Evolutionary conservation across 2,329 filamentous ascomycete genomes (phyloP).

Genomic region (Colletotrichum lentis): DNA sequence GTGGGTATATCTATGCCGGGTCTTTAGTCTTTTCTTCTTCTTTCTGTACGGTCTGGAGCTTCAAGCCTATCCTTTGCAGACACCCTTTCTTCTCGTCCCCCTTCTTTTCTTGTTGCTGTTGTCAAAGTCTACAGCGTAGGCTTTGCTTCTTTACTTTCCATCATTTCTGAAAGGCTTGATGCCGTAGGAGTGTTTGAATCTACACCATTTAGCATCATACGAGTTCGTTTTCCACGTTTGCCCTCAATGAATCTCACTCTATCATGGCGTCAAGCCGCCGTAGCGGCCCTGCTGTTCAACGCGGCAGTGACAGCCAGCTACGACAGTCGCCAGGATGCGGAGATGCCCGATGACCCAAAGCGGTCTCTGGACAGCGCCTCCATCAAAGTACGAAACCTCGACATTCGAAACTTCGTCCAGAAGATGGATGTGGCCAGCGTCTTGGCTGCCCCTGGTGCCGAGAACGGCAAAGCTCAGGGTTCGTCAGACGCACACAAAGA

Average conservation of each 20-base stretch:
- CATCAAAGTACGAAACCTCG: background rate
- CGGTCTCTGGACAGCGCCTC: constrained; percentile 22
- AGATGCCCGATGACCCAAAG: constrained; percentile 21
- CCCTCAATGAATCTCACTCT: constrained; percentile 11
- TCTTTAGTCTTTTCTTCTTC: constrained; percentile 12
- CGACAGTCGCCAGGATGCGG: constrained; percentile 8
- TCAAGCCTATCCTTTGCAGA: background rate
- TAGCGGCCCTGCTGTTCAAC: constrained; percentile 33
- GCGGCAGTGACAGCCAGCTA: constrained; percentile 27
- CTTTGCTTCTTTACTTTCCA: constrained; percentile 2
- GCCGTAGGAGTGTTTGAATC: constrained; percentile 8
- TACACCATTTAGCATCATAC: no score
- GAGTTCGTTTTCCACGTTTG: background rate
- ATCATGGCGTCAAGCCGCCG: constrained; percentile 29
- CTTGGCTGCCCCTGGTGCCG: constrained; percentile 10
- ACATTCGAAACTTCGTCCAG: constrained; percentile 22
- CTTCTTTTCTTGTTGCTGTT: background rate
- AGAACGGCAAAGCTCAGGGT: constrained; percentile 5
- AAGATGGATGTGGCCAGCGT: constrained; percentile 17
- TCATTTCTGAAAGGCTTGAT: constrained; percentile 28
- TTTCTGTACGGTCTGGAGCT: background rate
- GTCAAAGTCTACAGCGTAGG: constrained; percentile 14
- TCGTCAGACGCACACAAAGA: background rate
- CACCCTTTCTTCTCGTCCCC: background rate
- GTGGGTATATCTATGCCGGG: constrained; percentile 21